A percentile compares a stretch with the other conserved stretches of the same genome.
These are phyloP conservation scores for Raphanus hybrid DNA, from an alignment of 441 rosid species.

Conservation along the genomic window DNA sequence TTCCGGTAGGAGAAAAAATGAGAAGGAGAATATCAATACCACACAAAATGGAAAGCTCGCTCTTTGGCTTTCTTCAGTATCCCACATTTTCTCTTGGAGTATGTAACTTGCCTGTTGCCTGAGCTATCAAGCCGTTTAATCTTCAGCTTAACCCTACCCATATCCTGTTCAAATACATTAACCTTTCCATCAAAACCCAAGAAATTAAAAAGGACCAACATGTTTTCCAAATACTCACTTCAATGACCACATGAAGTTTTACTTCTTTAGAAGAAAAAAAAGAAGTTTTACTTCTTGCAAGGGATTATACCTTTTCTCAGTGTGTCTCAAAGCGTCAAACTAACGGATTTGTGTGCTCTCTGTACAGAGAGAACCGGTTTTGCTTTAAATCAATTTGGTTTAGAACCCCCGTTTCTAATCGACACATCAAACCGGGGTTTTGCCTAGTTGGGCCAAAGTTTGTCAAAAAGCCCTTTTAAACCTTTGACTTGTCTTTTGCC, in stretches of 20 bases:
- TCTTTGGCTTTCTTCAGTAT: constrained; percentile 62
- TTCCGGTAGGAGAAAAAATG: constrained; percentile 66
- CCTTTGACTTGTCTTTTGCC: constrained; percentile 6
- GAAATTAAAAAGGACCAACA: not conserved
- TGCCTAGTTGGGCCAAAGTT: constrained; percentile 2
- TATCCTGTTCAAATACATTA: constrained; percentile 37
- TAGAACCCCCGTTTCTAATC: not conserved
- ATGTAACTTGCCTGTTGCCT: constrained; percentile 60
- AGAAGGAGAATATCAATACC: constrained; percentile 64
- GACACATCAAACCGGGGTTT: not conserved
- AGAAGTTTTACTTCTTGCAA: constrained; percentile 5
- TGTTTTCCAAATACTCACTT: constrained; percentile 28
- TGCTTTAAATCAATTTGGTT: not conserved
- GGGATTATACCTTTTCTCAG: constrained; percentile 2
- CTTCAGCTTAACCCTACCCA: constrained; percentile 72
- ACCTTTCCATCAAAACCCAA: constrained; percentile 4
- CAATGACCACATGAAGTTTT: not conserved
- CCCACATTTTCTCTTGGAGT: constrained; percentile 58
- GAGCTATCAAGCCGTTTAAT: constrained; percentile 64
- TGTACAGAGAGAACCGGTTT: constrained; percentile 34
- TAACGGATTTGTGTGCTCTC: constrained; percentile 44
- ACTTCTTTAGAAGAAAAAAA: not conserved
- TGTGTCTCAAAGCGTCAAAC: constrained; percentile 20
- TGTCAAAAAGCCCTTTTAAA: constrained; percentile 14
- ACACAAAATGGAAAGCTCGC: constrained; percentile 59